Conservation (phyloP, 2,329 filamentous ascomycete genomes). For the Colletotrichum filicis region DNA sequence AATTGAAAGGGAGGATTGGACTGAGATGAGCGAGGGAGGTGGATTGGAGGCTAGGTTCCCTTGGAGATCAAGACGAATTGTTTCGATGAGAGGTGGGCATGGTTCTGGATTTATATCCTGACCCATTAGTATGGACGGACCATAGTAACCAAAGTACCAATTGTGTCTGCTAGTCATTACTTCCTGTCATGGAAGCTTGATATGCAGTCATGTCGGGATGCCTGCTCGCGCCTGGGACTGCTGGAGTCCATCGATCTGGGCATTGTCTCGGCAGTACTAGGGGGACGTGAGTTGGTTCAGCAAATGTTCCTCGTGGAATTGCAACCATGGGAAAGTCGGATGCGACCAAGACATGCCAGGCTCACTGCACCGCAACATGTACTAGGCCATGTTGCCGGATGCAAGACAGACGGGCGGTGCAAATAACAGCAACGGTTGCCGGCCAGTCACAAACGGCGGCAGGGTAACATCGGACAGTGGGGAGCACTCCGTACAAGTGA, state of each 20-base stretch:
- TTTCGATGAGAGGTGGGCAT: not conserved
- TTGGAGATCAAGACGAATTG: not conserved
- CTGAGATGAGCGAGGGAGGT: not conserved
- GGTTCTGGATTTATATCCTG: slow-evolving; percentile 8
- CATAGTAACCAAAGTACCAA: not conserved
- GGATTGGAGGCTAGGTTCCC: slow-evolving; percentile 5
- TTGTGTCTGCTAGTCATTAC: slow-evolving; percentile 7
- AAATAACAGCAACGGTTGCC: not conserved
- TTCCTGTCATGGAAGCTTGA: slow-evolving; percentile 11
- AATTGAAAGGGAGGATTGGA: slow-evolving; percentile 4
- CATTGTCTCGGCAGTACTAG: slow-evolving; percentile 13
- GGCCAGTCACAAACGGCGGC: not conserved
- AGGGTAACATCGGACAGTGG: slow-evolving; percentile 13
- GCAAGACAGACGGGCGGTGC: not conserved
- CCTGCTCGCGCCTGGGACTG: not conserved
- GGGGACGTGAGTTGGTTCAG: not conserved
- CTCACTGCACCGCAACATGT: not conserved
- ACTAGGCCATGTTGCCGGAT: not conserved
- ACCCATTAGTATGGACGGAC: no score
- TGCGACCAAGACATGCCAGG: slow-evolving; percentile 5
- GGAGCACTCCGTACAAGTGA: not conserved
- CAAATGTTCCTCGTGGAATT: not conserved
- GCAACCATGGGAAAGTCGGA: slow-evolving; percentile 8
- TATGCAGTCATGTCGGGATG: slow-evolving; percentile 12
- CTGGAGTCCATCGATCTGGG: slow-evolving; percentile 17